Percentiles rank a stretch among this genome's conserved stretches.
Conservation (phyloP, 2,329 filamentous ascomycete species). For the Neobulgaria alba region DNA sequence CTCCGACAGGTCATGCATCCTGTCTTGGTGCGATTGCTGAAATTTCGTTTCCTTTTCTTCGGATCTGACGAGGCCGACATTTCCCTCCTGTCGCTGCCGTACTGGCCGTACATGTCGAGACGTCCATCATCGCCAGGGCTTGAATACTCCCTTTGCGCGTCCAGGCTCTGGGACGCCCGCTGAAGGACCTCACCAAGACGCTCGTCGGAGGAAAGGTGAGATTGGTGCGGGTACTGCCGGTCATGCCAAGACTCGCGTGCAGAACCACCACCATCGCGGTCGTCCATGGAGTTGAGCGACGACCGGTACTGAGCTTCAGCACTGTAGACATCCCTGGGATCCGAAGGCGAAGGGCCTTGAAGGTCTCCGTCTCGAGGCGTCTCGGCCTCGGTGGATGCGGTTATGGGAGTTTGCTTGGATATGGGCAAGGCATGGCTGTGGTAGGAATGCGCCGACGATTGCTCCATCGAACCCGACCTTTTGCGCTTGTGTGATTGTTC, state of each 20-base stretch:
- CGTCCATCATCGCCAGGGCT: slow-evolving; percentile 32
- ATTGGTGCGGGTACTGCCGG: slow-evolving; percentile 33
- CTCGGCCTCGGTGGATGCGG: slow-evolving; percentile 28
- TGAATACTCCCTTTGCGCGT: slow-evolving; percentile 29
- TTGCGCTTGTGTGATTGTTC: slow-evolving; percentile 55
- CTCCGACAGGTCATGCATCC: slow-evolving; percentile 86
- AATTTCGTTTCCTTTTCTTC: slow-evolving; percentile 69
- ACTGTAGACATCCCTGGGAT: slow-evolving; percentile 21
- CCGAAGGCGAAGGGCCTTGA: slow-evolving; percentile 36
- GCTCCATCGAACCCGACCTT: slow-evolving; percentile 55
- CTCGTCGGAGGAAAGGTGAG: slow-evolving; percentile 39
- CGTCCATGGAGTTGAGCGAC: slow-evolving; percentile 17
- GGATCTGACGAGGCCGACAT: slow-evolving; percentile 46
- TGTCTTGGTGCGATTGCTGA: slow-evolving; percentile 93
- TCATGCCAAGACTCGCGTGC: slow-evolving; percentile 21
- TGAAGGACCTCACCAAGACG: slow-evolving; percentile 43
- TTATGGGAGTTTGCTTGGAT: slow-evolving; percentile 27
- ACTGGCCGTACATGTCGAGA: slow-evolving; percentile 29
- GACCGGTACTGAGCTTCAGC: slow-evolving; percentile 21
- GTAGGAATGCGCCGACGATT: slow-evolving; percentile 29
- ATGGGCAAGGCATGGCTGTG: slow-evolving; percentile 29
- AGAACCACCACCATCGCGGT: slow-evolving; percentile 12
- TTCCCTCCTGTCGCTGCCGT: slow-evolving; percentile 27
- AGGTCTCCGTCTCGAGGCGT: slow-evolving; percentile 38
- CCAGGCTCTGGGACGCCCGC: slow-evolving; percentile 35